These are phyloP conservation scores for Aureococcus anophagefferens DNA, from an alignment of 108 stramenopile genomes.

Conservation along the genomic window DNA sequence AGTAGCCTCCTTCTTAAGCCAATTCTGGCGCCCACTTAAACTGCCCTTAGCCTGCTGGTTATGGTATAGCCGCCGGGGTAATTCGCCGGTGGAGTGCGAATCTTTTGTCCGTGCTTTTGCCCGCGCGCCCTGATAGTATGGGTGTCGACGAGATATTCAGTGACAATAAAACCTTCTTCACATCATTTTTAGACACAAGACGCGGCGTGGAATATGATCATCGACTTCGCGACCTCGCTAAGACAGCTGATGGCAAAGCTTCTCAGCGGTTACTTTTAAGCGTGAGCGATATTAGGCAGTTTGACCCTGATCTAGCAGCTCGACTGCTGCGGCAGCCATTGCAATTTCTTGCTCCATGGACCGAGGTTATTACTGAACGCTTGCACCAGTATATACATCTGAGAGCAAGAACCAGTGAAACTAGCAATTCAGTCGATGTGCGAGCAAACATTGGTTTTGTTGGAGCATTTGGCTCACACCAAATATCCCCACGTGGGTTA, in stretches of 20 bases:
- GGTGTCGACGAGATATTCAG: too few species aligned
- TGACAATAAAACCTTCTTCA: too few species aligned
- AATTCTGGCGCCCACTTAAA: too few species aligned
- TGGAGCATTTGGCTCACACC: constrained; percentile 34
- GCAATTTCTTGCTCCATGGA: background rate
- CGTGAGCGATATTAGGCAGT: constrained; percentile 13
- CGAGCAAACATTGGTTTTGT: constrained; percentile 40
- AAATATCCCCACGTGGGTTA: constrained; percentile 31
- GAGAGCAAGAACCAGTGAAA: constrained; percentile 21
- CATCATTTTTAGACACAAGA: background rate
- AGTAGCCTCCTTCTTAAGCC: too few species aligned
- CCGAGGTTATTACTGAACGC: constrained; percentile 22
- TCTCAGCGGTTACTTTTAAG: constrained; percentile 13
- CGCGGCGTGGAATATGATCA: background rate
- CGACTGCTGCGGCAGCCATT: background rate
- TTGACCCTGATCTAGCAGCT: constrained; percentile 10
- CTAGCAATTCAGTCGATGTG: too few species aligned
- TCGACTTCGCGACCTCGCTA: background rate
- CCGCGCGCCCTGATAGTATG: too few species aligned
- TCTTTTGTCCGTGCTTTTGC: too few species aligned
- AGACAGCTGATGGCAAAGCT: background rate
- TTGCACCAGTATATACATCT: constrained; percentile 29
- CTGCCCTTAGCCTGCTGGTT: too few species aligned
- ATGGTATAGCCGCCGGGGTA: too few species aligned
- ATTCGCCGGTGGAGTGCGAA: too few species aligned